Conservation (phyloP, 1,284 basidiomycete genomes). For the Ceratobasidium sp. region DNA sequence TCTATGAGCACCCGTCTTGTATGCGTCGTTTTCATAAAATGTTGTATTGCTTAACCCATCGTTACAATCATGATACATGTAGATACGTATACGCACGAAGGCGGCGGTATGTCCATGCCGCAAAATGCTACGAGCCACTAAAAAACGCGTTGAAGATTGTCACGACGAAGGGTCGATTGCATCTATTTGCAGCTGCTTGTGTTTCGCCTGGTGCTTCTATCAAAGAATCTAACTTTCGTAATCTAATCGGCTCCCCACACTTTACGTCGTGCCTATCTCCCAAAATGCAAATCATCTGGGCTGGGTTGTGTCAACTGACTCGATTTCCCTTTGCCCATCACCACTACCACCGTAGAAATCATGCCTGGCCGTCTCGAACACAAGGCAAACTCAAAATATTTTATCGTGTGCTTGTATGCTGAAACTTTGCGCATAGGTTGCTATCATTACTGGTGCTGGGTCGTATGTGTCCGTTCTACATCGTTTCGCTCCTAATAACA, state of each 20-base stretch:
- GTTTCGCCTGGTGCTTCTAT: not conserved
- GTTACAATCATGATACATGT: no score
- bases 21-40: not conserved
- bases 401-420: constrained; percentile 10
- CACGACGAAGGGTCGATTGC: no score
- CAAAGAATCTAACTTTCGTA: not conserved
- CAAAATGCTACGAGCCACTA: no score
- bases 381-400: constrained; percentile 61
- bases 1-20: not conserved
- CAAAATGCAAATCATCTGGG: constrained; percentile 4
- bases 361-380: constrained; percentile 77
- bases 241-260: constrained; percentile 22
- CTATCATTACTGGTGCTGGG: constrained; percentile 84
- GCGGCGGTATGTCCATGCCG: no score
- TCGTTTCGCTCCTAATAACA: constrained; percentile 11
- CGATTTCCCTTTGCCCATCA: constrained; percentile 26
- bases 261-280: constrained; percentile 1
- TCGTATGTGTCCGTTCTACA: constrained; percentile 65
- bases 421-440: constrained; percentile 61
- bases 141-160: no score
- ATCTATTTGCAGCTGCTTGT: not conserved
- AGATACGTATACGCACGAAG: no score
- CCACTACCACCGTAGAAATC: constrained; percentile 11
- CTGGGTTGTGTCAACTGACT: constrained; percentile 6
- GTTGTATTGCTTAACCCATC: no score